Conservation (phyloP, 1,139 yeast species). For the Hyphopichia pseudoburtonii region DNA sequence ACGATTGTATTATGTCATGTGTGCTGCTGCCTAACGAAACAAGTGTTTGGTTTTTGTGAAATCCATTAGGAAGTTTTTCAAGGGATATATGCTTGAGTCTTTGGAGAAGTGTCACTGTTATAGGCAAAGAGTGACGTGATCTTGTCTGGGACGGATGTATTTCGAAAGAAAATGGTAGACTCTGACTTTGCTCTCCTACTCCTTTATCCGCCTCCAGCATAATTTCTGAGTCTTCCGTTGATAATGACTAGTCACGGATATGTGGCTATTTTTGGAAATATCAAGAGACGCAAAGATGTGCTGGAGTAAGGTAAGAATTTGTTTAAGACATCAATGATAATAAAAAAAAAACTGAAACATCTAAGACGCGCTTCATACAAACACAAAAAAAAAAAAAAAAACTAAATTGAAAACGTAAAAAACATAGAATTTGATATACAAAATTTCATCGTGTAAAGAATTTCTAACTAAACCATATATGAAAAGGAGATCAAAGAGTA, state of each 20-base stretch:
- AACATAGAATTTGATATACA: too few relatives aligned
- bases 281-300: too few relatives aligned
- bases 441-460: too few relatives aligned
- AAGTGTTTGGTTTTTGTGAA: slow-evolving; percentile 6
- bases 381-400: too few relatives aligned
- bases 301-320: too few relatives aligned
- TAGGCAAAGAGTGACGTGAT: slow-evolving; percentile 8
- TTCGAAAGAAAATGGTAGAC: slow-evolving; percentile 17
- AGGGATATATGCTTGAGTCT: slow-evolving; percentile 10
- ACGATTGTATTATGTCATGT: slow-evolving; percentile 8
- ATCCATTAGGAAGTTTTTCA: slow-evolving; percentile 8
- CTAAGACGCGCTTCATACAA: background rate
- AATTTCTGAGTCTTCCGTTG: too few relatives aligned
- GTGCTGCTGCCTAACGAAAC: slow-evolving; percentile 11
- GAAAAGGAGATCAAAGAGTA: too few relatives aligned
- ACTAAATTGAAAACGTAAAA: background rate
- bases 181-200: too few relatives aligned
- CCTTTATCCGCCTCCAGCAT: too few relatives aligned
- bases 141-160: slow-evolving; percentile 9
- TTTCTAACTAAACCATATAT: too few relatives aligned
- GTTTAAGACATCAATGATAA: background rate
- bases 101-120: slow-evolving; percentile 14
- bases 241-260: too few relatives aligned
- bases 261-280: too few relatives aligned
- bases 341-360: slow-evolving; percentile 1